Base-by-base conservation (phyloP, 768 basidiomycete species). In the Collybiopsis luxurians region DNA sequence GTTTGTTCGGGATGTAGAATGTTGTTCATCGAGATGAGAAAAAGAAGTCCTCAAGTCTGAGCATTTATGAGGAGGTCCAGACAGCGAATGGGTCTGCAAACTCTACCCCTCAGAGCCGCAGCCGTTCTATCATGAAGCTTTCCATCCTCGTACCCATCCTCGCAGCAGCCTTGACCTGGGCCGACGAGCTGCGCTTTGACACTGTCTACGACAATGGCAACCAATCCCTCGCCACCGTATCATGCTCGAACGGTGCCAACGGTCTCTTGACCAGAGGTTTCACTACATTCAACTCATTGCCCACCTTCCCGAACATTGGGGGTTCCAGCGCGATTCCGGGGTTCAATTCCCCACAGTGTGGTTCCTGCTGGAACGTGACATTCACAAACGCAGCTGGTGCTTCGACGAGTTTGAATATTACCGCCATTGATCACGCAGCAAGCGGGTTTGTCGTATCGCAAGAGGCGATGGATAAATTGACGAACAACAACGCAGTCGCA, bases 181-280 rank as follows among this genome's bases (percentile, higher is more conserved):
- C 40, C 10, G 51, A 39, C n/a, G 34, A 53, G 31, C 51, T 53
- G 12, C 51, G 40, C 17, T 81, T 67, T 59, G 79, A 83, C 64
- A 27, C 58, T 44, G 34, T 62, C 5, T 85, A 79, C 63, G 83
- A 82, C 57, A 64, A 71, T 2, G 44, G 50, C 7, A 39, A 48
- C 6, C 61, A 62, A 5, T 73, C 73, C 30, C 69, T 82, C 28
- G 42, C 59, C 50, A 64, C 55, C 2, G 75, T 81, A 38, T 72
- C 76, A 43, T 84, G 83, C 71, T 81, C 80, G 1, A 70, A 75
- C 52, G 81, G 81, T 17, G 53, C 64, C 12, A 66, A 79, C 56
- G 82, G 81, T 17, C 69, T 84, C 19, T 28, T 71, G 12, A 70
- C 69, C 13, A 65, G 65, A 46, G 51, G 75, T 64, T 80, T 68